These are phyloP conservation scores for Pichia cabralensis DNA, from an alignment of 805 yeast genomes.

Conservation along the genomic window DNA sequence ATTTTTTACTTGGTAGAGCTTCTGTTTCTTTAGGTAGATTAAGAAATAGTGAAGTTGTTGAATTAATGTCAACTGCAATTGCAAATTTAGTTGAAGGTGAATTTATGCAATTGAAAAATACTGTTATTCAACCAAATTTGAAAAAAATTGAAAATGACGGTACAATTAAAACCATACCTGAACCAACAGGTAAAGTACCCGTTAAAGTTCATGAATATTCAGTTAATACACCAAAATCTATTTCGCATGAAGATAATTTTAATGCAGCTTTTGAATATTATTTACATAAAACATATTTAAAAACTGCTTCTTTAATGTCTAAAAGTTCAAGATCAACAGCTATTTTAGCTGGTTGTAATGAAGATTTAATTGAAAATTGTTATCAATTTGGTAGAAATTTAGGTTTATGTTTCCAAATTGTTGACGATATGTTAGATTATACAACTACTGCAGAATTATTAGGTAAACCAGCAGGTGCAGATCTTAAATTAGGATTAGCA, in stretches of 20 bases:
- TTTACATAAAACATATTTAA: conserved; percentile 87
- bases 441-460: conserved; percentile 75
- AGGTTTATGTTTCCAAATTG: conserved; percentile 92
- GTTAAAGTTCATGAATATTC: conserved; percentile 50
- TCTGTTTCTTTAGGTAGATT: conserved; percentile 90
- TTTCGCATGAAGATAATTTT: conserved; percentile 58
- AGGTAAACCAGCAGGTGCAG: conserved; percentile 96
- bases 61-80: conserved; percentile 87
- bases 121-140: conserved; percentile 51
- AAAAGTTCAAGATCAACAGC: conserved; percentile 92
- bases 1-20: conserved; percentile 89
- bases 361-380: conserved; percentile 67
- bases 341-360: conserved; percentile 77
- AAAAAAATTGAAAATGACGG: conserved; percentile 35
- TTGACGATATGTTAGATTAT: conserved; percentile 93
- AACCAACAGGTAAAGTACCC: conserved; percentile 54
- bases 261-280: conserved; percentile 92
- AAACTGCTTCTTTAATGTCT: conserved; percentile 90
- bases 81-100: conserved; percentile 98
- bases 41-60: conserved; percentile 95
- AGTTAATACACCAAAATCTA: conserved; percentile 20
- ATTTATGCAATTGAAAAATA: conserved; percentile 95
- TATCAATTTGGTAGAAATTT: conserved; percentile 88
- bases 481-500: conserved; percentile 85
- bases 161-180: conserved; percentile 37